These are phyloP conservation scores for Fusarium cyanostomum DNA, from an alignment of 2,329 filamentous ascomycete species.

Conservation along the genomic window DNA sequence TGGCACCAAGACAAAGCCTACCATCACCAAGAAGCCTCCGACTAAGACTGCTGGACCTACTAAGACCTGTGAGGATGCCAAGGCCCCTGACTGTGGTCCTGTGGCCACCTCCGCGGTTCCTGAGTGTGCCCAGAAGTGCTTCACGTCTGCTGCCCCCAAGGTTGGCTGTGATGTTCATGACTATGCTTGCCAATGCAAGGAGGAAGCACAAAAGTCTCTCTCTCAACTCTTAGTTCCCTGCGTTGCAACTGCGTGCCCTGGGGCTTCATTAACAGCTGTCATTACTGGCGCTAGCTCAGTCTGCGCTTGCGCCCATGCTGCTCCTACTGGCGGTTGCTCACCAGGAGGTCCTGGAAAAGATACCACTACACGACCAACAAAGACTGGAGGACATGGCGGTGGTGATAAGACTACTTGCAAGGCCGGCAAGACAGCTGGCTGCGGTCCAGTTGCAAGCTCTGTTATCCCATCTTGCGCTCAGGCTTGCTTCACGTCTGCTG, in stretches of 20 bases:
- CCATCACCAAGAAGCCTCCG: neutral
- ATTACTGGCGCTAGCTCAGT: conserved; percentile 41
- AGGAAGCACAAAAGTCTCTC: conserved; percentile 36
- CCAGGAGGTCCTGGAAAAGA: conserved; percentile 4
- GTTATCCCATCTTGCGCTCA: conserved; percentile 44
- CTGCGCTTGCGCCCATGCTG: conserved; percentile 31
- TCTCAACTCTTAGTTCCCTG: conserved; percentile 42
- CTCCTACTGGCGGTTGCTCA: conserved; percentile 1
- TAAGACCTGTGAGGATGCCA: conserved; percentile 16
- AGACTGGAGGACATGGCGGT: conserved; percentile 14
- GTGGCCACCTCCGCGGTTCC: conserved; percentile 42
- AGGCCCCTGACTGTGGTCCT: conserved; percentile 36
- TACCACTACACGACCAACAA: neutral
- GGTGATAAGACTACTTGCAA: conserved; percentile 15
- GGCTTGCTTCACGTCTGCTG: conserved; percentile 41
- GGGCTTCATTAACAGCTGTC: conserved; percentile 37
- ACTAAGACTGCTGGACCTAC: neutral
- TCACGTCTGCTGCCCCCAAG: conserved; percentile 36
- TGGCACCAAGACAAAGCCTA: neutral
- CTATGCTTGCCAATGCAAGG: conserved; percentile 44
- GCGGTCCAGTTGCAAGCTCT: conserved; percentile 38
- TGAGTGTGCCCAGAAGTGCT: conserved; percentile 42
- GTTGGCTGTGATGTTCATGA: conserved; percentile 42
- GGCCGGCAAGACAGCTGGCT: conserved; percentile 25
- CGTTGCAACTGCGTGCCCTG: conserved; percentile 41